Base-by-base conservation (phyloP, 1,284 basidiomycete species). In the Paramarasmius palmivorus region DNA sequence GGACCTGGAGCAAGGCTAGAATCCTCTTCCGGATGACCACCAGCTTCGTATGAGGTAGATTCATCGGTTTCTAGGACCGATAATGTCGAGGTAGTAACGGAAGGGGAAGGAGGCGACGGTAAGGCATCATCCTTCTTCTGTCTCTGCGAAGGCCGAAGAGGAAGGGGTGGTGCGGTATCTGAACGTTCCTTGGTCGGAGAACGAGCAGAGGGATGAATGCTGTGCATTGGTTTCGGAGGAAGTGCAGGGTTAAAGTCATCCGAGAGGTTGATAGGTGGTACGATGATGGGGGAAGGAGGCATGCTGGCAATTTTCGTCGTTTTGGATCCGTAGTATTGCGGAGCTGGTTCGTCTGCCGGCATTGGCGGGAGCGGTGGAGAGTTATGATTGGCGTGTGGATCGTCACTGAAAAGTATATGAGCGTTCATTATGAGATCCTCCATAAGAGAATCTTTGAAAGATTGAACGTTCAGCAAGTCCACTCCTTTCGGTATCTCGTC, bases 381-480 rank as follows among this genome's bases (percentile, higher is more conserved):
- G 54, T 69, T 51, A 23, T 39, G 36, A 45, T 60, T 9, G 52
- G 52, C 22, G 51, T 52, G 26, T 65, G 39, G 64, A 34, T 66
- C 62, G 29, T 86, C 82, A 47, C 86, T 84, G 65, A 89, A 92
- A 19, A 92, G 70, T 5, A 78, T 65, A 46, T 73, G 69, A 0
- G 85, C 79, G 64, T 92, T 78, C 17, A 75, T 79, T 62, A 97
- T 94, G 34, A 97, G 73, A 63, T 94, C 89, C 66, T 95, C 93
- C 79, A 95, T 89, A 4, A 95, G 72, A 0, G 88, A 84, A 64
- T 97, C 94, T 80, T 93, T 94, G 67, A 73, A 79, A 12, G 76
- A 76, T 60, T 88, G 83, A 42, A 93, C 80, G 50, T 75, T 86
- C 20, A 93, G 71, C 15, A 93, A 74, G 65, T 93, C 88, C 1